A percentile compares a stretch with the other conserved stretches of the same genome.
phyloP scores from a whole-genome alignment of 768 basidiomycete genomes.

The Termitomyces sp. region DNA sequence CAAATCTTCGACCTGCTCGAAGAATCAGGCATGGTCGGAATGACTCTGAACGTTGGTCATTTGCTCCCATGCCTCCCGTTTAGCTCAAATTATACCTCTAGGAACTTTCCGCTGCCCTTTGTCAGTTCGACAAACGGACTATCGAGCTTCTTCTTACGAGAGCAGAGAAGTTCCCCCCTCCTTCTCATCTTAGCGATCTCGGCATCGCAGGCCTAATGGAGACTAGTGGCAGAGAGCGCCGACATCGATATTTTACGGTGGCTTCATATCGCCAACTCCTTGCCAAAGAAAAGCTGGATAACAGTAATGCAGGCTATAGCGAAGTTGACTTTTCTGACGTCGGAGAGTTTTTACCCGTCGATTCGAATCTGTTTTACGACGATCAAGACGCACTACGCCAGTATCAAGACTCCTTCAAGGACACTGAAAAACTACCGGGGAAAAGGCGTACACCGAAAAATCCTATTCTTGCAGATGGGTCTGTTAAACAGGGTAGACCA shows the following conservation, averaged over 20 bases:
- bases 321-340: slow-evolving; percentile 45
- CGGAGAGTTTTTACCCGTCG: slow-evolving; percentile 50
- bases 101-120: slow-evolving; percentile 62
- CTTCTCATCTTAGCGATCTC: slow-evolving; percentile 69
- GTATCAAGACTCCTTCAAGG: slow-evolving; percentile 51
- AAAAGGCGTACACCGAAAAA: slow-evolving; percentile 38
- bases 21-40: slow-evolving; percentile 60
- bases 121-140: slow-evolving; percentile 75
- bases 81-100: slow-evolving; percentile 20
- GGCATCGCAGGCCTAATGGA: slow-evolving; percentile 74
- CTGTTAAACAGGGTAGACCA: slow-evolving; percentile 57
- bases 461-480: slow-evolving; percentile 45
- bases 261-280: slow-evolving; percentile 64
- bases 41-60: slow-evolving; percentile 63
- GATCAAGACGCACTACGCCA: slow-evolving; percentile 33
- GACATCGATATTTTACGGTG: slow-evolving; percentile 79
- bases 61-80: background rate
- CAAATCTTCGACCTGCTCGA: slow-evolving; percentile 77
- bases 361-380: slow-evolving; percentile 53
- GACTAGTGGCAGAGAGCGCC: slow-evolving; percentile 79
- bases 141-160: slow-evolving; percentile 77
- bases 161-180: slow-evolving; percentile 59
- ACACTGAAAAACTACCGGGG: slow-evolving; percentile 21
- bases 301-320: slow-evolving; percentile 35
- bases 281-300: slow-evolving; percentile 60